Evolutionary conservation across 1,139 yeast species (phyloP), one percentile per base, ranked within the genome.

Genomic region (Protomyces inundatus): DNA sequence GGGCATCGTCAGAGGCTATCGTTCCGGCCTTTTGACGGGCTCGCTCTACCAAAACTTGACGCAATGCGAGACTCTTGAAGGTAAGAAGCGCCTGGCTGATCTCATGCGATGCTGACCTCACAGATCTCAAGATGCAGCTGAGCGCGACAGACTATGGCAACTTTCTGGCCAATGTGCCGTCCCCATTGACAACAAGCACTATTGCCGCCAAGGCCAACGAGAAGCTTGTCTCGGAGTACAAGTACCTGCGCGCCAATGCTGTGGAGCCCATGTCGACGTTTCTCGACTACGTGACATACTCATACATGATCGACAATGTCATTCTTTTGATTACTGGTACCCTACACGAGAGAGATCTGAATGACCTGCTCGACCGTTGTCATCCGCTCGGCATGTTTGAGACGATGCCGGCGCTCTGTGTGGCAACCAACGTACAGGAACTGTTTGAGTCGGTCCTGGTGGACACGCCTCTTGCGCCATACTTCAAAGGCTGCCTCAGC

Each of bases 331-430:
- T 95, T 72, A 91, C 98, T 0, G 99, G 99, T 45, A 90, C 98
- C 0, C 83, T 93, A 67, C 98, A 95, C 73, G 96, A 91, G 72
- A 84, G 98, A 72, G 97, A 95, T 75, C 84, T 88, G 73, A 78
- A 84, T 57, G 98, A 93, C 72, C 86, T 93, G 66, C 81, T 93
- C 72, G 84, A 84, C 66, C 86, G 97, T 73, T 90, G 97, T 74
- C 96, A 93, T 74, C 98, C 98, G 0, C 80, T 95, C 69, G 99
- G 99, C 53, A 90, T 97, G 97, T 95, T 95, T 74, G 98, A 93
- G 71, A 93, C 98, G 3, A 82, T 95, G 70, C 98, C 98, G 36
- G 93, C 98, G 0, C 81, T 95, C 67, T 84, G 95, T 7, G 95
- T 91, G 63, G 97, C 98, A 54, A 90, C 97, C 2, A 98, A 91